Evolutionary conservation across 1,284 basidiomycete species (phyloP), one percentile per base, ranked within the genome.

Genomic region (Marasmius tenuissimus): DNA sequence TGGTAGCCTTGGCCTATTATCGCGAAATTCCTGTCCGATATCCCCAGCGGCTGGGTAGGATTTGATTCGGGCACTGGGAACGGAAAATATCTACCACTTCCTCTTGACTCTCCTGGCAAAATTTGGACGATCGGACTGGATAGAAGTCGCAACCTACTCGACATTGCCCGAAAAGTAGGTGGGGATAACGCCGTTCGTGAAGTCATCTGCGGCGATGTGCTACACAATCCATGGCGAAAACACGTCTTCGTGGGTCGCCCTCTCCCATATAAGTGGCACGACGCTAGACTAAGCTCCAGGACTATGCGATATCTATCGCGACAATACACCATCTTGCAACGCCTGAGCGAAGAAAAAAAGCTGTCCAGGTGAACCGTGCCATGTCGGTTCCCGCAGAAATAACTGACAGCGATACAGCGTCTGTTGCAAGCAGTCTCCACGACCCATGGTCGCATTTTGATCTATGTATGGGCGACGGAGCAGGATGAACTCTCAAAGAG

Each of bases 381-480:
- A 18, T 38, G 48, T 27, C 27, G 27, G 27, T 27, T 27, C 27
- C 20, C 16, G 45, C 7, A 45, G 16, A 27, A 8, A 11, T 33
- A 22, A 10, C 16, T 20, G 35, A 14, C 37, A 56, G 27, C 42
- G 50, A 48, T 59, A 3, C 68, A 93, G 89, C 81, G 86, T 38
- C 78, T 96, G 20, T 71, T 95, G 16, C 80, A 85, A 61, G 79
- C 82, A 12, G 85, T 93, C 42, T 86, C 85, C 1, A 78, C 87
- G 5, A 61, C 69, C 1, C 84, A 91, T 67, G 91, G 94, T 10
- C 87, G 94, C 7, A 82, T 96, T 61, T 80, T 99, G 66, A 90
- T 99, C 69, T 98, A 97, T 69, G 97, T 98, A n/a, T 99, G 97
- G 97, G 96, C 97, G 0, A 86, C 93, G 59, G 96, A 98, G 71